Percentiles rank a stretch among this genome's conserved stretches.
phyloP scores from a whole-genome alignment of 2,329 filamentous ascomycete species.

The Cladobotryum protrusum region DNA sequence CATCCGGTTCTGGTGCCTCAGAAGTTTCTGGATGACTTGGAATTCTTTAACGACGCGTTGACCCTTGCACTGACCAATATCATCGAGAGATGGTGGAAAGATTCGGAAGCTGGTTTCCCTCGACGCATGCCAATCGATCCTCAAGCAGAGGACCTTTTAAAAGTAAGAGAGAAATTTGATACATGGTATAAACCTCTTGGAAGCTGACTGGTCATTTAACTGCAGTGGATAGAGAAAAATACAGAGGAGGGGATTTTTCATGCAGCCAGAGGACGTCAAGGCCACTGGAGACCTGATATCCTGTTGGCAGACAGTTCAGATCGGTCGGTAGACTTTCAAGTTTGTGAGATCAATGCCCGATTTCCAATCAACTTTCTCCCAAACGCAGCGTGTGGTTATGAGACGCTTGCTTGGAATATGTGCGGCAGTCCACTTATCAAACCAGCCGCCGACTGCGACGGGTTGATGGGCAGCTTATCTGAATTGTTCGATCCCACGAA shows the following conservation, averaged over 20 bases:
- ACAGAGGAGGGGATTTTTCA: constrained; percentile 24
- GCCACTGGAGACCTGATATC: constrained; percentile 33
- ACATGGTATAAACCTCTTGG: not conserved
- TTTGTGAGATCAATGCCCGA: constrained; percentile 37
- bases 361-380: constrained; percentile 35
- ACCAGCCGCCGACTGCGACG: too few species aligned
- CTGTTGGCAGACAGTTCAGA: constrained; percentile 24
- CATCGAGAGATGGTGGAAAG: constrained; percentile 34
- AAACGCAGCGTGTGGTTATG: constrained; percentile 24
- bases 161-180: constrained; percentile 14
- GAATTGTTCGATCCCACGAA: too few species aligned
- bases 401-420: constrained; percentile 18
- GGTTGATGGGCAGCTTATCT: too few species aligned
- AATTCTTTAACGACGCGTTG: constrained; percentile 19
- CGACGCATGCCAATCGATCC: constrained; percentile 28
- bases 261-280: too few species aligned
- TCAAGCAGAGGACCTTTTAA: constrained; percentile 24
- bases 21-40: too few species aligned
- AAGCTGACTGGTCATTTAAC: not conserved
- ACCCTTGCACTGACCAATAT: constrained; percentile 28
- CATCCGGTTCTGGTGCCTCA: too few species aligned
- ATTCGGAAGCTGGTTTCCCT: constrained; percentile 23
- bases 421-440: constrained; percentile 13
- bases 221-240: constrained; percentile 23
- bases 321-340: constrained; percentile 21